Percentiles rank a stretch among this genome's conserved stretches.
Conservation (phyloP, 2,329 filamentous ascomycete species). For the Drechslerella stenobrocha region DNA sequence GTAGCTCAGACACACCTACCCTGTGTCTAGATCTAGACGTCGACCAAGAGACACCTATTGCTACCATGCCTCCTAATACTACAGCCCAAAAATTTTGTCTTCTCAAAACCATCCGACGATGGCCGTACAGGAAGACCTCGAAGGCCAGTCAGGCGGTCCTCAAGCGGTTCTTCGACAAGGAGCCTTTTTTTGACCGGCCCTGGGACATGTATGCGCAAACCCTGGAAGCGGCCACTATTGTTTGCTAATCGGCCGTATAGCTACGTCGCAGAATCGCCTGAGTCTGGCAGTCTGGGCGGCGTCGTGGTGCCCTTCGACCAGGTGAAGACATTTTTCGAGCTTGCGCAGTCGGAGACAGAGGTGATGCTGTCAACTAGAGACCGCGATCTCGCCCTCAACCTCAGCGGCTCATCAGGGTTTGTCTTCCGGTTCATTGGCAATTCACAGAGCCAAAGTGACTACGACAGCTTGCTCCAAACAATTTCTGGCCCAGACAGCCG, state of each 20-base stretch:
- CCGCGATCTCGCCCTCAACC: slow-evolving; percentile 15
- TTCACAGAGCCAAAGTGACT: slow-evolving; percentile 20
- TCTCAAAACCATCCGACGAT: slow-evolving; percentile 49
- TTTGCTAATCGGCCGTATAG: slow-evolving; percentile 8
- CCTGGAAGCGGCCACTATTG: not conserved
- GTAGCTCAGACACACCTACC: too few species aligned
- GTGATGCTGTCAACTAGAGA: slow-evolving; percentile 15
- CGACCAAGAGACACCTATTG: not conserved
- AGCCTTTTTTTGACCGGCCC: slow-evolving; percentile 49
- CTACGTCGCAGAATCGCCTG: slow-evolving; percentile 45
- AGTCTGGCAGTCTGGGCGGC: slow-evolving; percentile 29
- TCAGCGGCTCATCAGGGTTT: not conserved
- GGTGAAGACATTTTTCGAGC: slow-evolving; percentile 48
- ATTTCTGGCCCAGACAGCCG: not conserved
- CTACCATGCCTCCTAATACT: not conserved
- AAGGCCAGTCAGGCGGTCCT: slow-evolving; percentile 50
- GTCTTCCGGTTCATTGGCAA: slow-evolving; percentile 16
- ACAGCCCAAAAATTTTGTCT: slow-evolving; percentile 12
- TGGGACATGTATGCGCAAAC: slow-evolving; percentile 51
- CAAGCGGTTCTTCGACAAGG: slow-evolving; percentile 51
- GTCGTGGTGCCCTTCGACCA: slow-evolving; percentile 50
- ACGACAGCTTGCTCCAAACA: slow-evolving; percentile 10
- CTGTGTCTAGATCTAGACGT: too few species aligned
- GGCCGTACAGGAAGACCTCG: slow-evolving; percentile 49
- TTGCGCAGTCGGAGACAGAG: slow-evolving; percentile 45